These are phyloP conservation scores for Pythium pyrilobum DNA, from an alignment of 352 stramenopile species.

Conservation along the genomic window DNA sequence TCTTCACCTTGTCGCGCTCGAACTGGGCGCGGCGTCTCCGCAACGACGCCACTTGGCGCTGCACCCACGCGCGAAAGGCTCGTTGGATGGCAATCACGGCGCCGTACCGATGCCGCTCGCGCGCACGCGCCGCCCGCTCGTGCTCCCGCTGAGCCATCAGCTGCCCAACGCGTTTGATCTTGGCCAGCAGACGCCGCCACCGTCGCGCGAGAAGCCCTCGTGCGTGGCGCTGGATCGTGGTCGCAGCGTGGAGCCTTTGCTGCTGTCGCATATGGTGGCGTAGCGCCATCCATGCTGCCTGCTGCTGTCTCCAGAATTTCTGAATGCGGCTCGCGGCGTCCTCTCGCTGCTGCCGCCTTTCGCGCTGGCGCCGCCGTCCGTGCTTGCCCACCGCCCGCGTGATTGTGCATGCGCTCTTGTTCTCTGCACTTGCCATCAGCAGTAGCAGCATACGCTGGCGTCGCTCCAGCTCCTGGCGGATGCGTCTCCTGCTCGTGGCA, in stretches of 20 bases:
- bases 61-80: constrained; percentile 33
- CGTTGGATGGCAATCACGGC: constrained; percentile 45
- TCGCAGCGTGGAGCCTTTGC: constrained; percentile 26
- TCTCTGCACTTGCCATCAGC: constrained; percentile 37
- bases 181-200: constrained; percentile 25
- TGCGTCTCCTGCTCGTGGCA: constrained; percentile 16
- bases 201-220: constrained; percentile 31
- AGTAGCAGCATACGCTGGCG: constrained; percentile 37
- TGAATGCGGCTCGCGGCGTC: constrained; percentile 36
- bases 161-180: constrained; percentile 28
- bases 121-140: constrained; percentile 2
- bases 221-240: constrained; percentile 37
- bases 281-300: constrained; percentile 41
- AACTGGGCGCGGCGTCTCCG: constrained; percentile 45
- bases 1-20: constrained; percentile 53
- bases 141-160: constrained; percentile 4
- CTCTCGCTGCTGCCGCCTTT: constrained; percentile 5
- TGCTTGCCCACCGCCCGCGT: constrained; percentile 34
- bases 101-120: constrained; percentile 15
- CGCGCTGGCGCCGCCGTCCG: background rate
- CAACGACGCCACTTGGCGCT: constrained; percentile 27
- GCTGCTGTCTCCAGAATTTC: constrained; percentile 43
- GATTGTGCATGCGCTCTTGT: constrained; percentile 40
- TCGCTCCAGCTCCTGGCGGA: constrained; percentile 35
- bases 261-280: constrained; percentile 33